Evolutionary conservation across 495 filamentous ascomycete genomes (phyloP).

Genomic region (Margaritispora aquatica): DNA sequence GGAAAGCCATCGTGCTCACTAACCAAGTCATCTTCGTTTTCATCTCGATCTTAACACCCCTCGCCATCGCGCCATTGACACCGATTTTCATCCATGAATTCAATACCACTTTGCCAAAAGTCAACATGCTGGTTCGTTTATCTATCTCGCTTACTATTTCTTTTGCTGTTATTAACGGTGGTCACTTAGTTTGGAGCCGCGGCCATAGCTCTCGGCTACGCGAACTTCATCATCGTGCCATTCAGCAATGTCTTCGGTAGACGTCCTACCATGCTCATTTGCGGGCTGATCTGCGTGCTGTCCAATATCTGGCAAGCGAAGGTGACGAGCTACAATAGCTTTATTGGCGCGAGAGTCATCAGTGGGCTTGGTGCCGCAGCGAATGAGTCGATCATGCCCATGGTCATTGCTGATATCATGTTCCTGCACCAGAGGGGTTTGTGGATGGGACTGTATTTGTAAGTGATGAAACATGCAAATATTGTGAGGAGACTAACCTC

Average conservation of each 20-base stretch:
- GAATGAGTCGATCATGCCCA: conserved; percentile 48
- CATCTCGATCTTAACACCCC: conserved; percentile 9
- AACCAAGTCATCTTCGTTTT: conserved; percentile 14
- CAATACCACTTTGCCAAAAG: conserved; percentile 9
- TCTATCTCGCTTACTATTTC: background rate
- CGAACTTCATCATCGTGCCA: conserved; percentile 56
- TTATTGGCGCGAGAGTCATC: conserved; percentile 58
- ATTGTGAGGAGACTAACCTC: conserved; percentile 43
- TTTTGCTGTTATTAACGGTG: background rate
- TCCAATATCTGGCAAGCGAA: conserved; percentile 53
- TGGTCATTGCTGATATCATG: conserved; percentile 58
- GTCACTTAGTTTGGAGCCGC: conserved; percentile 36
- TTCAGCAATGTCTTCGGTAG: conserved; percentile 51
- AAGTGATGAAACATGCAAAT: conserved; percentile 46
- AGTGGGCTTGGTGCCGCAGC: conserved; percentile 54
- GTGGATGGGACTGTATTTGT: conserved; percentile 59
- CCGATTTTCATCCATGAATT: conserved; percentile 18
- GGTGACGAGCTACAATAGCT: conserved; percentile 47
- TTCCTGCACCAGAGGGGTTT: conserved; percentile 58
- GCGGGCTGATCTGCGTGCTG: conserved; percentile 46
- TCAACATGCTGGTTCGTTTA: conserved; percentile 13
- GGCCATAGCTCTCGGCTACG: conserved; percentile 56
- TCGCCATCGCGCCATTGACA: conserved; percentile 15
- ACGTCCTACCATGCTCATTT: conserved; percentile 49
- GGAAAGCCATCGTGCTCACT: conserved; percentile 13